phyloP scores from a whole-genome alignment of 2,329 filamentous ascomycete species.

The Colletotrichum higginsianum region DNA sequence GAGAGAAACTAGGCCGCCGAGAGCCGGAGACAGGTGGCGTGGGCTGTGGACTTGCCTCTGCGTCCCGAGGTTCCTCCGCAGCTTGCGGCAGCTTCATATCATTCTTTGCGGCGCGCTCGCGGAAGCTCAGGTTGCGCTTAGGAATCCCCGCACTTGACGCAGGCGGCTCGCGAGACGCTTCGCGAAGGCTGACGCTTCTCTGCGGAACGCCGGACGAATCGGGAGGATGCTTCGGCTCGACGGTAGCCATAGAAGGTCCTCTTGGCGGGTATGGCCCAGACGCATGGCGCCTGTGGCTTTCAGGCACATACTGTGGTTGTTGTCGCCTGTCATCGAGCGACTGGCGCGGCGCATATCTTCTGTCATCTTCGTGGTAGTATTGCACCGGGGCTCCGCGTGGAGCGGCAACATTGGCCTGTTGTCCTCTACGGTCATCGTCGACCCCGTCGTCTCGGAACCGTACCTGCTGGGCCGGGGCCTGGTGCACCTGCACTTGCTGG shows the following conservation, averaged over 20 bases:
- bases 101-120: slow-evolving; percentile 68
- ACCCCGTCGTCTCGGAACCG: slow-evolving; percentile 49
- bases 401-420: slow-evolving; percentile 44
- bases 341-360: slow-evolving; percentile 45
- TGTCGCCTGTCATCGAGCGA: slow-evolving; percentile 45
- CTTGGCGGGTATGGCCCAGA: slow-evolving; percentile 43
- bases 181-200: slow-evolving; percentile 44
- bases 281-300: slow-evolving; percentile 48
- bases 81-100: slow-evolving; percentile 55
- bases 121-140: slow-evolving; percentile 72
- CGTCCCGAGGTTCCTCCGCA: slow-evolving; percentile 16
- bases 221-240: slow-evolving; percentile 41
- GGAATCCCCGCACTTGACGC: slow-evolving; percentile 52
- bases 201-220: slow-evolving; percentile 26
- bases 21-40: slow-evolving; percentile 49
- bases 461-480: slow-evolving; percentile 50
- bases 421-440: slow-evolving; percentile 37
- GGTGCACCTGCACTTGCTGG: slow-evolving; percentile 27
- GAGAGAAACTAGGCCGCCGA: slow-evolving; percentile 49
- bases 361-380: slow-evolving; percentile 51
- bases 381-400: slow-evolving; percentile 50
- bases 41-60: slow-evolving; percentile 44
- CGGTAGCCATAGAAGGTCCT: slow-evolving; percentile 44
- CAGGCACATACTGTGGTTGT: slow-evolving; percentile 52
- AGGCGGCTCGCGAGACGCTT: slow-evolving; percentile 23